Evolutionary conservation across 768 basidiomycete species (phyloP), one percentile per base, ranked within the genome.

Genomic region (Collybia nuda): DNA sequence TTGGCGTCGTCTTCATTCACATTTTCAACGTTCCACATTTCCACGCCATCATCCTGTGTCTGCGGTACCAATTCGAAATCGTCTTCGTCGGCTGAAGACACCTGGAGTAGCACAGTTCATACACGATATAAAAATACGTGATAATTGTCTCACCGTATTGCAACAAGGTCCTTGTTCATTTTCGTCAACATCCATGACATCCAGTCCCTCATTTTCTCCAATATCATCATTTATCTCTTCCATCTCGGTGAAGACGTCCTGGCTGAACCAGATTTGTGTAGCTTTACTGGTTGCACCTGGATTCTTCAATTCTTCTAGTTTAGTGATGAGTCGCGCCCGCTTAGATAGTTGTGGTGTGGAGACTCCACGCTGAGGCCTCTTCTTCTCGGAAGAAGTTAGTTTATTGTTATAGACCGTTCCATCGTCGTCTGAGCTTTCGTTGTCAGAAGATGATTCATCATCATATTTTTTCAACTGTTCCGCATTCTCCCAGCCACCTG

Each of bases 221-320:
- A 47, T 40, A 3, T 47, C 64, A 26, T 69, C 72, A 17, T 72
- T 68, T 37, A 74, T 72, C 8, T 65, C 78, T 38, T 79, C 82
- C 6, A 81, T 66, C 19, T 80, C 87, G 44, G 83, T 78, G 75
- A 99, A 99, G 39, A 97, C 68, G 44, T 89, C 88, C 68, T 97
- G 96, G 56, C 89, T 86, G 70, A 98, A 99, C 97, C 97, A 99
- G n/a, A 98, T 65, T 58, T 87, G 80, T 2, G 93, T 81, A 40
- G 85, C 77, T 40, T 78, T 78, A 57, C 78, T 83, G 11, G 63
- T 61, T 12, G 69, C 62, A 1, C 63, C 58, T 17, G 65, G 54
- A 15, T 58, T 48, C 52, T 67, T 63, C 0, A 74, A 68, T 29
- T 64, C 67, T 18, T 74, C 73, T 28, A 82, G 71, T 26, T 76